These are phyloP conservation scores for Flueggea neowawraea DNA, from an alignment of 441 rosid genomes.

Conservation along the genomic window DNA sequence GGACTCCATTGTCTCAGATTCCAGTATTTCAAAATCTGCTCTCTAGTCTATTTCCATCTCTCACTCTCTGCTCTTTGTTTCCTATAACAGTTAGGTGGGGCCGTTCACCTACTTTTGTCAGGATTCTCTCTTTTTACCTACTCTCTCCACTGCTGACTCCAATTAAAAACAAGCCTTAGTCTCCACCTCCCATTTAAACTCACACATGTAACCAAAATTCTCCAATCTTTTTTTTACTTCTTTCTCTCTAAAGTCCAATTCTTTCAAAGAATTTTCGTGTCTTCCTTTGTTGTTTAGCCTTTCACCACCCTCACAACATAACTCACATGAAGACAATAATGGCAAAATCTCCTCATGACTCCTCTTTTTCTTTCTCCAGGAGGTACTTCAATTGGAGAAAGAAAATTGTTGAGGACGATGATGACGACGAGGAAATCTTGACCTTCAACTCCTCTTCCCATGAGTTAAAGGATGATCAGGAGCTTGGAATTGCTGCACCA, in stretches of 20 bases:
- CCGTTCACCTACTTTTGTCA: constrained; percentile 60
- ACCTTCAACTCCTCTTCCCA: constrained; percentile 34
- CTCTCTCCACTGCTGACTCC: constrained; percentile 16
- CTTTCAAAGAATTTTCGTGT: constrained; percentile 3
- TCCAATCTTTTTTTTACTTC: constrained; percentile 14
- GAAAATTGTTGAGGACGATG: constrained; percentile 49
- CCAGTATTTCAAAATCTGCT: constrained; percentile 21
- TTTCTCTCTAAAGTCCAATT: constrained; percentile 1
- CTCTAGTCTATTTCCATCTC: constrained; percentile 12
- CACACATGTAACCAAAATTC: constrained; percentile 29
- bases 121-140: constrained; percentile 23
- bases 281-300: too few relatives aligned
- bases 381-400: constrained; percentile 82
- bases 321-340: constrained; percentile 72
- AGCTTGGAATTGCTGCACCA: too few relatives aligned
- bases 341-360: constrained; percentile 45
- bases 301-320: too few relatives aligned
- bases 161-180: too few relatives aligned
- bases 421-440: too few relatives aligned
- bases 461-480: too few relatives aligned
- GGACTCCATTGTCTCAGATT: constrained; percentile 54
- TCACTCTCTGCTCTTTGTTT: constrained; percentile 15
- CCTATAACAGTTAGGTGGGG: constrained; percentile 55
- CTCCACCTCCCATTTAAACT: not conserved
- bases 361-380: constrained; percentile 56